These are phyloP conservation scores for Pythium phragmitis DNA, from an alignment of 352 stramenopile genomes.

Conservation along the genomic window DNA sequence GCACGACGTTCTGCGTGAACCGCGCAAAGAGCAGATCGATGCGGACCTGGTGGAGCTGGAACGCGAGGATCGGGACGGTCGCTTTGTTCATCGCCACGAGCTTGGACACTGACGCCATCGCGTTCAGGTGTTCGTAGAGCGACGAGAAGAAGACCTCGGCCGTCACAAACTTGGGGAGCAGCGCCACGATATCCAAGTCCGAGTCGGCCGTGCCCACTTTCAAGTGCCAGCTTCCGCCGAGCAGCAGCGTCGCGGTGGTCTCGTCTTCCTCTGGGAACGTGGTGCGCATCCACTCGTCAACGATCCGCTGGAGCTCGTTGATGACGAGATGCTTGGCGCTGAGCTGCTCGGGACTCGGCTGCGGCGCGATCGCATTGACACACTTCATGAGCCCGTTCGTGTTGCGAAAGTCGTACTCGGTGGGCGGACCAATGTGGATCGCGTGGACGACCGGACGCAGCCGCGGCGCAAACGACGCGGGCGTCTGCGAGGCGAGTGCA, in stretches of 20 bases:
- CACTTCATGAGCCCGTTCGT: slow-evolving; percentile 83
- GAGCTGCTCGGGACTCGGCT: slow-evolving; percentile 58
- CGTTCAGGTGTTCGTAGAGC: slow-evolving; percentile 49
- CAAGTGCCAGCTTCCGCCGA: slow-evolving; percentile 81
- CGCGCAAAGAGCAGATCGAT: slow-evolving; percentile 80
- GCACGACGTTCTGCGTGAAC: slow-evolving; percentile 63
- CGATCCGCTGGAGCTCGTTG: slow-evolving; percentile 64
- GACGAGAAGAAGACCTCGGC: slow-evolving; percentile 67
- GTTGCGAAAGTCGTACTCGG: slow-evolving; percentile 78
- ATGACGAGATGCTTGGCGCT: slow-evolving; percentile 76
- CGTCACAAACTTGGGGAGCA: slow-evolving; percentile 65
- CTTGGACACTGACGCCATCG: slow-evolving; percentile 42
- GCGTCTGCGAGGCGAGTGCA: slow-evolving; percentile 8
- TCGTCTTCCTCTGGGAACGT: slow-evolving; percentile 43
- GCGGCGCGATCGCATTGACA: slow-evolving; percentile 59
- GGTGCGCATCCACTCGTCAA: slow-evolving; percentile 65
- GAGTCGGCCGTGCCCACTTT: slow-evolving; percentile 76
- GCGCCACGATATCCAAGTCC: slow-evolving; percentile 75
- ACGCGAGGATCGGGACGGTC: slow-evolving; percentile 67
- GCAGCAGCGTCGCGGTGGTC: slow-evolving; percentile 55
- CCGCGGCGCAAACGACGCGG: slow-evolving; percentile 25
- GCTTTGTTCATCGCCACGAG: slow-evolving; percentile 77
- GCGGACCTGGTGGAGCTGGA: slow-evolving; percentile 63
- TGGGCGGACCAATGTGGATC: slow-evolving; percentile 51
- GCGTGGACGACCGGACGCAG: slow-evolving; percentile 58